Evolutionary conservation across 805 yeast species (phyloP).

Genomic region (Hanseniaspora jakobsenii): DNA sequence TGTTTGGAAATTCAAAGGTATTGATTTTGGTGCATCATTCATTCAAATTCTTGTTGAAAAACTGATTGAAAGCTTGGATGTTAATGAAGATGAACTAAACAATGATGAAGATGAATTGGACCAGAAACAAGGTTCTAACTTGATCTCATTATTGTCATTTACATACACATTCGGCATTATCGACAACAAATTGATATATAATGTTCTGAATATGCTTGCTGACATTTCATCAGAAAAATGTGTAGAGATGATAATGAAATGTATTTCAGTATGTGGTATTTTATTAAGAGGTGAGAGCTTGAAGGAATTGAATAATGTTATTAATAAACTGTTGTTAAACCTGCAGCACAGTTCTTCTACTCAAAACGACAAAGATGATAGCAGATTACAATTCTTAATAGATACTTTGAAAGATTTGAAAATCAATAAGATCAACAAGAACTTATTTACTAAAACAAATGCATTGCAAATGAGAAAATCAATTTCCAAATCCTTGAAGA

Average conservation of each 20-base stretch:
- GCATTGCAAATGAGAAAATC: slow-evolving; percentile 36
- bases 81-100: slow-evolving; percentile 15
- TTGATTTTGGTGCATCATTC: slow-evolving; percentile 79
- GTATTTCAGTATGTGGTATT: slow-evolving; percentile 66
- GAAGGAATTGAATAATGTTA: slow-evolving; percentile 65
- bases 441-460: slow-evolving; percentile 26
- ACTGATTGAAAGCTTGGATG: slow-evolving; percentile 32
- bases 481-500: slow-evolving; percentile 38
- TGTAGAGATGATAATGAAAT: slow-evolving; percentile 63
- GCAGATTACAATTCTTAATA: slow-evolving; percentile 70
- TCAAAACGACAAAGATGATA: slow-evolving; percentile 41
- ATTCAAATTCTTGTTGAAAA: slow-evolving; percentile 69
- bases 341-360: slow-evolving; percentile 22
- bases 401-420: slow-evolving; percentile 79
- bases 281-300: slow-evolving; percentile 89
- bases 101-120: slow-evolving; percentile 16
- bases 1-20: slow-evolving; percentile 65
- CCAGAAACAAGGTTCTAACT: slow-evolving; percentile 43
- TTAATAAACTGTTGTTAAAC: slow-evolving; percentile 25
- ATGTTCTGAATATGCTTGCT: slow-evolving; percentile 47
- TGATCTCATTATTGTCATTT: slow-evolving; percentile 62
- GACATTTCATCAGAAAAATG: slow-evolving; percentile 51
- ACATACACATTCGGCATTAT: slow-evolving; percentile 68
- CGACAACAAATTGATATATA: slow-evolving; percentile 64
- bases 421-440: slow-evolving; percentile 58